Conservation (phyloP, 2,329 filamentous ascomycete genomes). For the Esteya vermicola region DNA sequence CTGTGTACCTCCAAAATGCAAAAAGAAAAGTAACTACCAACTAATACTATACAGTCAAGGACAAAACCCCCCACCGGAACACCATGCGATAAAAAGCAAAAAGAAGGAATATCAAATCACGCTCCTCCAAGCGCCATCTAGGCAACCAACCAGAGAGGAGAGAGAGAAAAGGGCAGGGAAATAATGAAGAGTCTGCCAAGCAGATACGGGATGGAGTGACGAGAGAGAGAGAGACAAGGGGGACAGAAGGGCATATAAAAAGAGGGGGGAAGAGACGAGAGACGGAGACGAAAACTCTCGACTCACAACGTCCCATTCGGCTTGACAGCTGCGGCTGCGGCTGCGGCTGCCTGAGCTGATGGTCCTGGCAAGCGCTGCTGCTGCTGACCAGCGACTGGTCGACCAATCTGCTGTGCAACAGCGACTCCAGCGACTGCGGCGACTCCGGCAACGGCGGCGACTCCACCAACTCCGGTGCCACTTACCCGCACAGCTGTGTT, state of each 20-base stretch:
- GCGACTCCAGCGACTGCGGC: neutral
- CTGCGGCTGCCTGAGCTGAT: neutral
- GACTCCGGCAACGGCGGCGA: no score
- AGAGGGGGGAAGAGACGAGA: no score
- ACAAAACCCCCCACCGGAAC: conserved; percentile 5
- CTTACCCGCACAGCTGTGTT: conserved; percentile 1
- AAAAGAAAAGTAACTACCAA: conserved; percentile 2
- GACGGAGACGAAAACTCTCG: no score
- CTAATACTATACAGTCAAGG: conserved; percentile 8
- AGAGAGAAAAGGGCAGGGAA: neutral
- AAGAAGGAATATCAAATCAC: neutral
- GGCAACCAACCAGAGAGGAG: neutral
- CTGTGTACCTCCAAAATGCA: neutral
- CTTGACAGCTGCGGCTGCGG: no score
- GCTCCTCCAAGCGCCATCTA: neutral
- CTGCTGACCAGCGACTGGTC: neutral
- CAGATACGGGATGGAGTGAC: no score
- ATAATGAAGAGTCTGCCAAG: no score
- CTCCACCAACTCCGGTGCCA: no score
- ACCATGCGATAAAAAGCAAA: conserved; percentile 4
- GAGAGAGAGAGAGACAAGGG: no score
- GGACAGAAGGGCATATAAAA: no score
- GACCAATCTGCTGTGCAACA: neutral
- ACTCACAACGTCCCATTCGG: neutral
- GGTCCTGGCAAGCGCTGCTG: neutral